Base-by-base conservation (phyloP, 352 stramenopile genomes). In the Pythium plurisporium region DNA sequence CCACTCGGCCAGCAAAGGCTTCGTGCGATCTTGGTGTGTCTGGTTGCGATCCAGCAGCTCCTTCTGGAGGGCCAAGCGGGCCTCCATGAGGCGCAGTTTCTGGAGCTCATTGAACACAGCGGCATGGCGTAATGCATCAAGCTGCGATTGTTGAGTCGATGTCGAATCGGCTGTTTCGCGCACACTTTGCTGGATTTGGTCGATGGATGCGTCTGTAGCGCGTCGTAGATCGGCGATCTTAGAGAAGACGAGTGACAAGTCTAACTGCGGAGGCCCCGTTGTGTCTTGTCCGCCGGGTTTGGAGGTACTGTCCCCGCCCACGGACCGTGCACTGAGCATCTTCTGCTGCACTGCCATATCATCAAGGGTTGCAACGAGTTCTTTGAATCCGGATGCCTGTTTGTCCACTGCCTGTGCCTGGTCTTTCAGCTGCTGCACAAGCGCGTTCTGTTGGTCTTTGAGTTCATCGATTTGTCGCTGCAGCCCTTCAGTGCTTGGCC, bases 221-320 rank as follows among this genome's bases (percentile, higher is more conserved):
- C 79, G 71, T 0, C 79, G 74, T 52, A 93, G 49, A 30, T 91
- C 82, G 0, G 80, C 72, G 48, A 91, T 82, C 47, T 89, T 91
- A 17, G 80, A 83, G 50, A 93, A 93, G 38, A 93, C 80, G 19
- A 93, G 64, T 38, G 82, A 93, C 25, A 93, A 55, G 69, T 91
- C 80, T 1, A 89, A 67, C 46, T 82, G 74, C 1, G 52, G 50
- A 2, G 50, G 43, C 6, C 34, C 55, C 19, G 46, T 44, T 27
- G 38, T 49, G 42, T 62, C 26, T 8, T 55, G 30, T 31, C 26
- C 26, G 29, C 61, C 49, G 26, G 23, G 9, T 17, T 61, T 40
- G 20, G 27, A 23, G 20, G 27, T 61, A 17, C 51, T 22, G 19
- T 23, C 37, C 5, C 41, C 53, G 57, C 29, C 29, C 7, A 33